Evolutionary conservation across 345 rosid species (phyloP).

Genomic region (Salix caprea): DNA sequence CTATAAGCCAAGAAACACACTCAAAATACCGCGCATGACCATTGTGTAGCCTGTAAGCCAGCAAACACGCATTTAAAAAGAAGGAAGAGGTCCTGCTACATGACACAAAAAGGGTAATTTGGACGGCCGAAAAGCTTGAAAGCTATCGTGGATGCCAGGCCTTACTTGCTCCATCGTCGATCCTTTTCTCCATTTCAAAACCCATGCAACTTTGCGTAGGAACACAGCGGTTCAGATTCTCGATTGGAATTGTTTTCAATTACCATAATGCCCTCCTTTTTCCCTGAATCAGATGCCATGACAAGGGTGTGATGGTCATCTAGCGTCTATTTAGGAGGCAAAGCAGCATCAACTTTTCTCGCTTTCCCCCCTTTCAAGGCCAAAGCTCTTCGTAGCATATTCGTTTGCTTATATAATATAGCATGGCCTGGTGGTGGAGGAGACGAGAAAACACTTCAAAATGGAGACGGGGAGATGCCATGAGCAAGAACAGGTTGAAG

Average conservation of each 20-base stretch:
- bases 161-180: neutral
- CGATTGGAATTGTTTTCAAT: slow-evolving; percentile 1
- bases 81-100: too few species aligned
- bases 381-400: slow-evolving; percentile 6
- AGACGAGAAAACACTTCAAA: slow-evolving; percentile 1
- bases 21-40: too few species aligned
- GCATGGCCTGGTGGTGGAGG: neutral
- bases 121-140: slow-evolving; percentile 26
- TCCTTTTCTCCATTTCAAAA: neutral
- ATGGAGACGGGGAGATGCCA: neutral
- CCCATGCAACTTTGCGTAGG: slow-evolving; percentile 38
- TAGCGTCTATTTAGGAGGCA: neutral
- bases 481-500: slow-evolving; percentile 57
- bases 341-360: neutral
- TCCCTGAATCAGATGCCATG: neutral
- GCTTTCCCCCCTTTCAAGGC: neutral
- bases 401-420: slow-evolving; percentile 2
- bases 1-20: too few species aligned
- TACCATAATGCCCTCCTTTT: neutral
- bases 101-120: slow-evolving; percentile 8
- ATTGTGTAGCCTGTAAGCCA: too few species aligned
- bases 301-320: slow-evolving; percentile 24
- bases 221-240: slow-evolving; percentile 42
- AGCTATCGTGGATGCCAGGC: neutral
- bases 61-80: too few species aligned